Evolutionary conservation across 139 green algal species (phyloP).

Genomic region (Volvox africanus): DNA sequence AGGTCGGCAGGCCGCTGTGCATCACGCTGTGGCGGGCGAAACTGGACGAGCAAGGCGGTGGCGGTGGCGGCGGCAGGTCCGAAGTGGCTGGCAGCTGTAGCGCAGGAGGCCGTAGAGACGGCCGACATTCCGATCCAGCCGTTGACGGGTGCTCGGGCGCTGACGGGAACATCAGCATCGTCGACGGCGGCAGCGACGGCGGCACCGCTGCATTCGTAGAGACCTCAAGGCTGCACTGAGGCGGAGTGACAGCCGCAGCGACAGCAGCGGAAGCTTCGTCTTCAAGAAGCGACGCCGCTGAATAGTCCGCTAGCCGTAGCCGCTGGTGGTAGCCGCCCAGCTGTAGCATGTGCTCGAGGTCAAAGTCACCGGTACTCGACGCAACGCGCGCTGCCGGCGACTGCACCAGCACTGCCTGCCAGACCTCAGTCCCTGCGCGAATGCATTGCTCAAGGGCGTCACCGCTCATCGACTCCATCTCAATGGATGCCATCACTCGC

Average conservation of each 20-base stretch:
- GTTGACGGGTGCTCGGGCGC: background rate
- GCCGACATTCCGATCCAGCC: background rate
- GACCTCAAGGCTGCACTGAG: background rate
- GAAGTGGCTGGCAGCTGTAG: background rate
- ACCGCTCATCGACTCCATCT: slow-evolving; percentile 7
- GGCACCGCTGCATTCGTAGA: background rate
- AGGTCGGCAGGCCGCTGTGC: slow-evolving; percentile 4
- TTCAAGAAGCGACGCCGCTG: background rate
- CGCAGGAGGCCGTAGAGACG: background rate
- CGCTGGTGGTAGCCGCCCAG: slow-evolving; percentile 29
- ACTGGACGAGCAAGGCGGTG: background rate
- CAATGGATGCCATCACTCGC: background rate
- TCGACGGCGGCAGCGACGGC: background rate
- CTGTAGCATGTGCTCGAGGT: slow-evolving; percentile 43
- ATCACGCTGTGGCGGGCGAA: background rate
- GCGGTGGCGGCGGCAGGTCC: background rate
- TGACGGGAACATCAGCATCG: background rate
- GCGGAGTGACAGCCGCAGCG: background rate
- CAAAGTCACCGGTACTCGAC: slow-evolving; percentile 26
- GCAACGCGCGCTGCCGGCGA: background rate
- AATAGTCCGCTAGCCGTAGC: slow-evolving; percentile 29
- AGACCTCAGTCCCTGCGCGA: background rate
- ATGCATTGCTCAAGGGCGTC: slow-evolving; percentile 24
- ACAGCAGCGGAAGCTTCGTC: background rate
- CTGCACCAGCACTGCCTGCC: slow-evolving; percentile 6